phyloP scores from a whole-genome alignment of 2,329 filamentous ascomycete species.

The Stemphylium beticola region DNA sequence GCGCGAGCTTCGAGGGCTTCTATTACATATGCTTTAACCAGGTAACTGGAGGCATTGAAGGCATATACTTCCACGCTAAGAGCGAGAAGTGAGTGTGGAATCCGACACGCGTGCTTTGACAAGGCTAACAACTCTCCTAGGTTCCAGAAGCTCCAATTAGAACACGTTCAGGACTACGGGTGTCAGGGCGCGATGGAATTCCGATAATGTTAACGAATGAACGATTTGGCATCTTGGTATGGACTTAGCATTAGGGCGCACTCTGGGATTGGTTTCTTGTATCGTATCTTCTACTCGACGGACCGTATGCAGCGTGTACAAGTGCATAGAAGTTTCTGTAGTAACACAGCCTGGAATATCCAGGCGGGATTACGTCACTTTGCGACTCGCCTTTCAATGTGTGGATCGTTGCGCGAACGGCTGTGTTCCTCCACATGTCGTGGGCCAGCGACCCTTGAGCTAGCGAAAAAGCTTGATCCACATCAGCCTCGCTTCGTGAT shows the following conservation, averaged over 20 bases:
- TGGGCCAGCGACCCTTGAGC: constrained; percentile 21
- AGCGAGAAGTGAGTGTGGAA: constrained; percentile 82
- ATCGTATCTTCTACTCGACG: constrained; percentile 29
- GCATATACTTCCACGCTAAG: constrained; percentile 97
- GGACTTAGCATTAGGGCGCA: constrained; percentile 38
- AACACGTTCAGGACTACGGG: constrained; percentile 83
- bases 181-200: constrained; percentile 90
- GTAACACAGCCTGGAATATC: constrained; percentile 15
- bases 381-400: constrained; percentile 2
- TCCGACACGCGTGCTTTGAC: neutral
- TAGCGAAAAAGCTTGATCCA: constrained; percentile 42
- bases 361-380: constrained; percentile 26
- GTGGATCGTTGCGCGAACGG: constrained; percentile 14
- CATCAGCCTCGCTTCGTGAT: constrained; percentile 30
- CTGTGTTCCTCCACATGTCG: constrained; percentile 18
- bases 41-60: constrained; percentile 80
- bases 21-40: constrained; percentile 99
- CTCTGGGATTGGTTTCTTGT: constrained; percentile 34
- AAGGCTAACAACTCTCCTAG: constrained; percentile 55
- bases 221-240: constrained; percentile 31
- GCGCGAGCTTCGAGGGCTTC: constrained; percentile 97
- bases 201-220: constrained; percentile 61
- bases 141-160: constrained; percentile 90
- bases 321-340: constrained; percentile 25
- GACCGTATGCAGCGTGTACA: constrained; percentile 40